Evolutionary conservation across 345 rosid genomes (phyloP).

Genomic region (Salix koriyanagi): DNA sequence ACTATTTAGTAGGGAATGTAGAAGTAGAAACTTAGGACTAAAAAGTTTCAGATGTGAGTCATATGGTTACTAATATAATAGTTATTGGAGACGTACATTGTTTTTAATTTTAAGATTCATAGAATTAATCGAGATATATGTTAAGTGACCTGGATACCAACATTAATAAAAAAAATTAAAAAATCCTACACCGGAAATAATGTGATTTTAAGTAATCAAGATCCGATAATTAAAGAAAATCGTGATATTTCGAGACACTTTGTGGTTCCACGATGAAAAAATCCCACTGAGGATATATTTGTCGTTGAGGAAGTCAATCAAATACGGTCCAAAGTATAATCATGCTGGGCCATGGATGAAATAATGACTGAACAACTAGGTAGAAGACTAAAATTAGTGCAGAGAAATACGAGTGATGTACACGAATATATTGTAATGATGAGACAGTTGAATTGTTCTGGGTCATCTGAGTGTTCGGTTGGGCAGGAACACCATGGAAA

Average conservation of each 20-base stretch:
- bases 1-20: too few relatives aligned
- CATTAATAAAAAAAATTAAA: too few relatives aligned
- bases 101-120: too few relatives aligned
- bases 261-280: neutral
- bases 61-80: too few relatives aligned
- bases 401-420: neutral
- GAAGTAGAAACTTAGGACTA: too few relatives aligned
- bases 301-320: neutral
- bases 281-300: neutral
- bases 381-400: neutral
- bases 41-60: too few relatives aligned
- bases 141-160: rapidly evolving
- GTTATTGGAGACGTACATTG: rapidly evolving
- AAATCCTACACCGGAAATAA: too few relatives aligned
- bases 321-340: neutral
- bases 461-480: conserved; percentile 1
- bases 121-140: too few relatives aligned
- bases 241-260: neutral
- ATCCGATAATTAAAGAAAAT: neutral
- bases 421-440: neutral
- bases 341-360: neutral
- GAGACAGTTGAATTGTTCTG: neutral
- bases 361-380: neutral
- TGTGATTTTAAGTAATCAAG: too few relatives aligned
- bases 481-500: neutral